Base-by-base conservation (phyloP, 2,329 filamentous ascomycete genomes). In the Sporothrix pallida region DNA sequence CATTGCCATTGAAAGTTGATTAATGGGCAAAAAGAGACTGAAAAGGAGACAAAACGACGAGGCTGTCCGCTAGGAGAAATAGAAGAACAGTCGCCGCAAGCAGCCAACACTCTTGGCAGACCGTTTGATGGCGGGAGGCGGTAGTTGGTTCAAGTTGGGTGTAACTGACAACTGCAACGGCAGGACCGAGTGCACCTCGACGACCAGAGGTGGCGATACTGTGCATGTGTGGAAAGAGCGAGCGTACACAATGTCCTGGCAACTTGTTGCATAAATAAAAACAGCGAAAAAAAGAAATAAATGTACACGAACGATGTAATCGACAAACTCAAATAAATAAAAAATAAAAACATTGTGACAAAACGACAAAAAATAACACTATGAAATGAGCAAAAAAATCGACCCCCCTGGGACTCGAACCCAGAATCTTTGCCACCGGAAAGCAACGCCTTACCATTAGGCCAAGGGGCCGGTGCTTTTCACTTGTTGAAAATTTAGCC, bases 321-420 rank as follows among this genome's bases (percentile, higher is more conserved):
- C 31, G 15, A 52, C 13, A 20, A 54, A 20, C 23, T 3, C 23
- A 20, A n/a, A 23, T 44, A 23, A 58, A 46, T 23, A 58, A n/a
- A 52, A 44, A 54, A 23, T 17, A 23, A 20, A 31, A 26, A 17
- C 1, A 50, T 42, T 12, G 1, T 48, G 8, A 50, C 10, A 50
- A 23, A 31, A 58, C 26, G 48, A n/a, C 9, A 52, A 7, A 8
- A 62, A 17, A 71, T 23, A 8, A 17, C 23, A 20, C 2, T 2
- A 42, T 2, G 20, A 31, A 46, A 31, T n/a, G 70, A 31, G 44
- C 82, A 9, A 88, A 79, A 17, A 74, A 73, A 72, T 54, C 75
- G 75, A 76, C 71, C 75, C 73, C 73, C 75, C 74, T 74, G 73
- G 75, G 75, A 76, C 74, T 76, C 76, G 76, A 76, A 76, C 75